Conservation (phyloP, 2,329 filamentous ascomycete genomes). For the Acrodontium crateriforme region DNA sequence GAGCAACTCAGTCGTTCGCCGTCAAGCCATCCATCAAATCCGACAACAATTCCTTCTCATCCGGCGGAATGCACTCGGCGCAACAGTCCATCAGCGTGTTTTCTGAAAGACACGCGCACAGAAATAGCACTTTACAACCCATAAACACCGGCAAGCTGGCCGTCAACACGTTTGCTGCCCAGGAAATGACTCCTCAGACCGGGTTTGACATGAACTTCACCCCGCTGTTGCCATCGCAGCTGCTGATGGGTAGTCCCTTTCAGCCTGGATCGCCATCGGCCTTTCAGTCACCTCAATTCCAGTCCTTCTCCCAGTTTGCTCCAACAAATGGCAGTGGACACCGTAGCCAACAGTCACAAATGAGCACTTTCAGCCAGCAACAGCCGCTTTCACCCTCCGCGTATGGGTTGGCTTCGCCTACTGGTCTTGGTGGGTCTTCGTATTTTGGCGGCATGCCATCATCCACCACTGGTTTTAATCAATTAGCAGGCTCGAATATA, state of each 20-base stretch:
- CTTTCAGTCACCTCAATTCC: constrained; percentile 84
- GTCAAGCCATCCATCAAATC: constrained; percentile 56
- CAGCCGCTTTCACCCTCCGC: constrained; percentile 59
- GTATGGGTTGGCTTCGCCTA: constrained; percentile 77
- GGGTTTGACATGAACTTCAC: constrained; percentile 98
- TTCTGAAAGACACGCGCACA: constrained; percentile 71
- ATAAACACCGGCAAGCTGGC: constrained; percentile 67
- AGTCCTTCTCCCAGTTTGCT: constrained; percentile 67
- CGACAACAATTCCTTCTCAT: constrained; percentile 68
- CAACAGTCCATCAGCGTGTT: constrained; percentile 58
- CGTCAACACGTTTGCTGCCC: constrained; percentile 24
- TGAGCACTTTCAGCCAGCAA: constrained; percentile 53
- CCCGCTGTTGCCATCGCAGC: constrained; percentile 81
- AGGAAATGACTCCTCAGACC: constrained; percentile 78
- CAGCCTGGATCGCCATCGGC: constrained; percentile 85
- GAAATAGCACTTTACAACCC: constrained; percentile 65
- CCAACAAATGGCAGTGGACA: constrained; percentile 39
- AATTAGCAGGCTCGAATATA: constrained; percentile 35
- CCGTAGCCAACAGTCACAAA: constrained; percentile 25
- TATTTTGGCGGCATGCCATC: constrained; percentile 74
- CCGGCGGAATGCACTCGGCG: constrained; percentile 83
- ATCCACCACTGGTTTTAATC: constrained; percentile 62
- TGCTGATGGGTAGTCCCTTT: constrained; percentile 90
- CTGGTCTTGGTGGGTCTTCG: constrained; percentile 65
- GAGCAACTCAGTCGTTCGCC: constrained; percentile 50